Evolutionary conservation across 139 green algal genomes (phyloP).

Genomic region (Haematococcus lacustris): DNA sequence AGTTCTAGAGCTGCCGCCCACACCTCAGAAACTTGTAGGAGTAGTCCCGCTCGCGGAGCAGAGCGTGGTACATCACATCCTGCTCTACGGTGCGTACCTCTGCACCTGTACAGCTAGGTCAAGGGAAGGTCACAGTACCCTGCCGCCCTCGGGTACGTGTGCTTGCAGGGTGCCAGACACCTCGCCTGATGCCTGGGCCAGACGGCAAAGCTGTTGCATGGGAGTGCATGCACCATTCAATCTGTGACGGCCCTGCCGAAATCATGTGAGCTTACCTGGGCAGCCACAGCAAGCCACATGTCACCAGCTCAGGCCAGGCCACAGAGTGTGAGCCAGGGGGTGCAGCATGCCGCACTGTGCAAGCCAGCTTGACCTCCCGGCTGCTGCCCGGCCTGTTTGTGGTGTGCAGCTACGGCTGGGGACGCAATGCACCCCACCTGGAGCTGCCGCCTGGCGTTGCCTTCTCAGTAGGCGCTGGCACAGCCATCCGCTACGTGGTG

Average conservation of each 20-base stretch:
- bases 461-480: slow-evolving; percentile 53
- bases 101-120: not conserved
- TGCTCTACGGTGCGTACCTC: slow-evolving; percentile 68
- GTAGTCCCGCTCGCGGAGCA: slow-evolving; percentile 54
- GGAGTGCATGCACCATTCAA: slow-evolving; percentile 44
- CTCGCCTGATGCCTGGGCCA: slow-evolving; percentile 13
- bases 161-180: slow-evolving; percentile 48
- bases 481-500: slow-evolving; percentile 50
- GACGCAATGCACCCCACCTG: slow-evolving; percentile 61
- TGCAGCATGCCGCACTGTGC: not conserved
- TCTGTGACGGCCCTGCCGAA: slow-evolving; percentile 13
- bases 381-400: not conserved
- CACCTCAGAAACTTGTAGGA: slow-evolving; percentile 56
- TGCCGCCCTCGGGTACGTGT: not conserved
- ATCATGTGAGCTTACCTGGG: slow-evolving; percentile 29
- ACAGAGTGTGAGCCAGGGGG: not conserved
- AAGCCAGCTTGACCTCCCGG: not conserved
- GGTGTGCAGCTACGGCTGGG: slow-evolving; percentile 69
- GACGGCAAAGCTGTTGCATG: slow-evolving; percentile 32
- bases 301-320: not conserved
- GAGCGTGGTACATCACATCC: slow-evolving; percentile 79
- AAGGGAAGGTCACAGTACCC: not conserved
- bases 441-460: slow-evolving; percentile 54
- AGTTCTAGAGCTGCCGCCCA: slow-evolving; percentile 31
- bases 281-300: not conserved